Conservation (phyloP, 352 stramenopile species). For the Salisapilia sapeloensis region DNA sequence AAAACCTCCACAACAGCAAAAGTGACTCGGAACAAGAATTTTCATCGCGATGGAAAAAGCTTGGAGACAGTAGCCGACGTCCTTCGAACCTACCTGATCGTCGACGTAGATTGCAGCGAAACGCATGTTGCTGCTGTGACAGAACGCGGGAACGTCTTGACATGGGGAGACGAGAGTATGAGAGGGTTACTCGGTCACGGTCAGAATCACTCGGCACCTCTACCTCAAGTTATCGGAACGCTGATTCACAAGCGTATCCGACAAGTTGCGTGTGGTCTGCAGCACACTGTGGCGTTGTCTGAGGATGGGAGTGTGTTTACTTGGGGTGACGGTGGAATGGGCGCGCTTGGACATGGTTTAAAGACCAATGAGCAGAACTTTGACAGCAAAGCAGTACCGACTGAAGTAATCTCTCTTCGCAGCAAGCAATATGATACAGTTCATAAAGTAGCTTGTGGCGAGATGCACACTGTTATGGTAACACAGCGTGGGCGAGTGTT, state of each 20-base stretch:
- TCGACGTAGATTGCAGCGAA: constrained; percentile 37
- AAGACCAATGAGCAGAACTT: constrained; percentile 12
- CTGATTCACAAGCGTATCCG: constrained; percentile 42
- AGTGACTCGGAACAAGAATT: too few relatives aligned
- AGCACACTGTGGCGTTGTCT: constrained; percentile 35
- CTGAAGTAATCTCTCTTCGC: background rate
- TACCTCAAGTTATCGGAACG: constrained; percentile 13
- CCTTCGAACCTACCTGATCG: too few relatives aligned
- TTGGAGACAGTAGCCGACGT: too few relatives aligned
- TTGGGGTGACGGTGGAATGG: constrained; percentile 35
- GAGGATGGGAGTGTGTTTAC: constrained; percentile 50
- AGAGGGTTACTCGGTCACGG: constrained; percentile 16
- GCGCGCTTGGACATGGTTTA: constrained; percentile 34
- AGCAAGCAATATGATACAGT: constrained; percentile 11
- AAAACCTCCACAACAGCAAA: too few relatives aligned
- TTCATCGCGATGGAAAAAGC: too few relatives aligned
- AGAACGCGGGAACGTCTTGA: constrained; percentile 55
- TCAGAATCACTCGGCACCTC: background rate
- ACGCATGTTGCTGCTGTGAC: constrained; percentile 38
- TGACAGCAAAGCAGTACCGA: constrained; percentile 6
- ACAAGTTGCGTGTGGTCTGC: constrained; percentile 37
- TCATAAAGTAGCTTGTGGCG: constrained; percentile 26
- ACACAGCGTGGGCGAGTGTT: constrained; percentile 20
- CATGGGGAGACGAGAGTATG: constrained; percentile 47
- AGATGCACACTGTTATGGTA: constrained; percentile 38